Percentiles rank a stretch among this genome's conserved stretches.
phyloP scores from a whole-genome alignment of 306 rosid genomes.

The Medicago lupulina region DNA sequence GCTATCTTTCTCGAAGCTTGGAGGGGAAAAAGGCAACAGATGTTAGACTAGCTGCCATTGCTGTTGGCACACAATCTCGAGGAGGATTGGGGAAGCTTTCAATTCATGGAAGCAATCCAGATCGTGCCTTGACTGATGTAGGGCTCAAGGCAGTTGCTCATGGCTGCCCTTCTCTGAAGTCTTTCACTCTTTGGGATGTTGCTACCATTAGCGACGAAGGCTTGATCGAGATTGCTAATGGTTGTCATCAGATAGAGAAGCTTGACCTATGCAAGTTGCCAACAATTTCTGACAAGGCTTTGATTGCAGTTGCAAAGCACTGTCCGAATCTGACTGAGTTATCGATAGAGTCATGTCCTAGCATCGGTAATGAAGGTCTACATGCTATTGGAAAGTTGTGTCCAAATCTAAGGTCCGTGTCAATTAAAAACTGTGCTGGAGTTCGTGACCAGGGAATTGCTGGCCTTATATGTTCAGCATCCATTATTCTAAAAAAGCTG shows the following conservation, averaged over 20 bases:
- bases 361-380: constrained; percentile 77
- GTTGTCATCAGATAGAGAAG: constrained; percentile 75
- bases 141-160: constrained; percentile 81
- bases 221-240: constrained; percentile 72
- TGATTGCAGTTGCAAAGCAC: constrained; percentile 68
- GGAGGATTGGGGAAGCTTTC: constrained; percentile 93
- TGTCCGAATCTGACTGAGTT: constrained; percentile 74
- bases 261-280: constrained; percentile 78
- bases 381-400: constrained; percentile 78
- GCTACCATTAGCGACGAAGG: constrained; percentile 76
- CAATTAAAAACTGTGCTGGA: constrained; percentile 64
- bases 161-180: constrained; percentile 86
- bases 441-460: constrained; percentile 86
- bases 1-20: constrained; percentile 84
- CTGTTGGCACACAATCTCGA: constrained; percentile 83
- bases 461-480: constrained; percentile 63
- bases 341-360: constrained; percentile 78
- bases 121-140: constrained; percentile 55
- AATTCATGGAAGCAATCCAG: constrained; percentile 65
- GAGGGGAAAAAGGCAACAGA: constrained; percentile 89
- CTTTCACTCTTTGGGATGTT: constrained; percentile 71
- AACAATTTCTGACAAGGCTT: constrained; percentile 70
- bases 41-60: constrained; percentile 89
- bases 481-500: constrained; percentile 64
- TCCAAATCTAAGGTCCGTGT: constrained; percentile 66